Base-by-base conservation (phyloP, 2,329 filamentous ascomycete genomes). In the Leptosphaerulina australis region DNA sequence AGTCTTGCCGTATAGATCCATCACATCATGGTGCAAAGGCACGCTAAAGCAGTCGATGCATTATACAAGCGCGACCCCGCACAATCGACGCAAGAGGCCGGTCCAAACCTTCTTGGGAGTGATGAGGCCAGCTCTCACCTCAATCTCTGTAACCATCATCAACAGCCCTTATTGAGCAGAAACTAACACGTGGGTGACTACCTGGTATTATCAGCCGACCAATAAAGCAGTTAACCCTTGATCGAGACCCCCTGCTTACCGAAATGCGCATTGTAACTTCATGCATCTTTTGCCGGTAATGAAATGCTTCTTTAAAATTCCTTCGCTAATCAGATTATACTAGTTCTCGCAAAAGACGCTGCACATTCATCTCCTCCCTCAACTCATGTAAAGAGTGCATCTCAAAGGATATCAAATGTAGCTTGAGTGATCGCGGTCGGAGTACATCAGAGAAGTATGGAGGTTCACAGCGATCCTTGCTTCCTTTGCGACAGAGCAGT, bases 331-430 rank as follows among this genome's bases (percentile, higher is more conserved):
- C 41, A 41, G 41, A 25, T 41, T n/a, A 8, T 22, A 14, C 17
- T 41, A 48, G 44, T n/a, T 48, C 44, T 30, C 44, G 44, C 18
- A 48, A 48, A 41, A 34, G 44, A 26, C 44, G 44, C 28, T 48
- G 44, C 20, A 48, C 44, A 14, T 48, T 30, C 14, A 30, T 48
- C 18, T 8, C 36, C 5, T 40, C 44, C 5, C 30, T 22, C n/a
- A 41, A 36, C 22, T 30, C 36, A 14, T 48, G 44, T 21, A 41
- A 48, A 41, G 44, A 48, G 36, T 48, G 44, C 31, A 30, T 35
- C 5, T 26, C 37, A 9, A 48, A 48, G 20, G 25, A 36, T 5
- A 31, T 14, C 10, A 35, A 20, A 22, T 48, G 44, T 11, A 48
- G 44, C 15, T 20, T 48, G 30, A 41, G 37, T 25, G 25, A 36